phyloP scores from a whole-genome alignment of 805 yeast species.

The Saccharomycopsis selenospora region DNA sequence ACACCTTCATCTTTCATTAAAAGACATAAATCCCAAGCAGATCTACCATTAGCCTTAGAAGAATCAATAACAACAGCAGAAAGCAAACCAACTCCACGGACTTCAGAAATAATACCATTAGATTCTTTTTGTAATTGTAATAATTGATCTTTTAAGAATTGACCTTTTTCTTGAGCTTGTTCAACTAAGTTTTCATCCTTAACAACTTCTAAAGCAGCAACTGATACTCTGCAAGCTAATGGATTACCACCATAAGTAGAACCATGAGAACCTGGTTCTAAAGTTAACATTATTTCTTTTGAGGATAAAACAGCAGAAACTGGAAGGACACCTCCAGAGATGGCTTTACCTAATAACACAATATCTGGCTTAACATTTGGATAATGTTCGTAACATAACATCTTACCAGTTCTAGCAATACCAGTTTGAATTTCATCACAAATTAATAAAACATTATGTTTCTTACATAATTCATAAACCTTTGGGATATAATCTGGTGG shows the following conservation, averaged over 20 bases:
- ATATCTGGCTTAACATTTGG: constrained; percentile 77
- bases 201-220: constrained; percentile 88
- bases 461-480: constrained; percentile 67
- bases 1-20: constrained; percentile 84
- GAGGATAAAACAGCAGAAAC: constrained; percentile 88
- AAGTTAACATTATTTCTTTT: constrained; percentile 78
- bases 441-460: constrained; percentile 81
- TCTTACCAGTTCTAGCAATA: constrained; percentile 92
- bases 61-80: constrained; percentile 90
- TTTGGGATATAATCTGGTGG: constrained; percentile 68
- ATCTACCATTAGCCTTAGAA: constrained; percentile 72
- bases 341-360: constrained; percentile 85
- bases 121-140: constrained; percentile 44
- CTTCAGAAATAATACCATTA: constrained; percentile 49
- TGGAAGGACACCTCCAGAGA: constrained; percentile 91
- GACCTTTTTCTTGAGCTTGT: constrained; percentile 68
- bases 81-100: constrained; percentile 80
- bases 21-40: constrained; percentile 95
- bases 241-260: constrained; percentile 98
- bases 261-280: constrained; percentile 95
- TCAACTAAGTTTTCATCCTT: constrained; percentile 80
- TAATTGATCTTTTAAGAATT: constrained; percentile 54
- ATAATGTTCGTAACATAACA: constrained; percentile 86
- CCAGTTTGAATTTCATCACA: constrained; percentile 98
- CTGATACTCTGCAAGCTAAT: constrained; percentile 83